These are phyloP conservation scores for Acer campestre DNA, from an alignment of 345 rosid genomes.

Conservation along the genomic window DNA sequence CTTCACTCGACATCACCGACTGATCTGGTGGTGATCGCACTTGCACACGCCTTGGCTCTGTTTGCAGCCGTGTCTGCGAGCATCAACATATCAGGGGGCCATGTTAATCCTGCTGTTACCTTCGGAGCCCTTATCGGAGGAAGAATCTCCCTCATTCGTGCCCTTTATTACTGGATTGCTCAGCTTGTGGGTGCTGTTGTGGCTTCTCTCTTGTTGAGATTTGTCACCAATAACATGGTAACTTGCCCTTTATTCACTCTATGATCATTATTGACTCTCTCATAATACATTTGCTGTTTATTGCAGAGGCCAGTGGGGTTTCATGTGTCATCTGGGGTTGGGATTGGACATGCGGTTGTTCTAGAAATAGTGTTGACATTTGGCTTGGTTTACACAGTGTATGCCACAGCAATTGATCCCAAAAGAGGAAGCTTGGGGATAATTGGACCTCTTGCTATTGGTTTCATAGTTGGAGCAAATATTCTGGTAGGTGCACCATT, in stretches of 20 bases:
- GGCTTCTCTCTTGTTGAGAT: constrained; percentile 63
- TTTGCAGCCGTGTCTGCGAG: constrained; percentile 62
- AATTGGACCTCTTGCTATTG: constrained; percentile 51
- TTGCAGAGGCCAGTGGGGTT: constrained; percentile 69
- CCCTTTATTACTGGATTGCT: constrained; percentile 71
- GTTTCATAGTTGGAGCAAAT: constrained; percentile 42
- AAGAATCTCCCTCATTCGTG: constrained; percentile 58
- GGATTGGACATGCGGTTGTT: constrained; percentile 44
- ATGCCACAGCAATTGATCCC: constrained; percentile 47
- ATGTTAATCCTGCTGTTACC: constrained; percentile 82
- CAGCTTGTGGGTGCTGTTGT: constrained; percentile 68
- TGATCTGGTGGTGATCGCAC: constrained; percentile 52
- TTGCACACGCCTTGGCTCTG: constrained; percentile 68
- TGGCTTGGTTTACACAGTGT: constrained; percentile 45
- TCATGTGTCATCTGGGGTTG: constrained; percentile 50
- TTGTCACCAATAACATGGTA: constrained; percentile 72
- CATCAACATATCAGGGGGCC: constrained; percentile 74
- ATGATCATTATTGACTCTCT: no score
- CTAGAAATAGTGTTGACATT: constrained; percentile 48
- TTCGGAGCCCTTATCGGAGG: constrained; percentile 70
- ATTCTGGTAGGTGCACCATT: constrained; percentile 52
- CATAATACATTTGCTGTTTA: background rate
- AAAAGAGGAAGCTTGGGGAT: constrained; percentile 49
- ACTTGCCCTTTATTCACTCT: background rate
- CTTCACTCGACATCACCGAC: constrained; percentile 32